These are phyloP conservation scores for Cytidiella melzeri DNA, from an alignment of 768 basidiomycete species.

Conservation along the genomic window DNA sequence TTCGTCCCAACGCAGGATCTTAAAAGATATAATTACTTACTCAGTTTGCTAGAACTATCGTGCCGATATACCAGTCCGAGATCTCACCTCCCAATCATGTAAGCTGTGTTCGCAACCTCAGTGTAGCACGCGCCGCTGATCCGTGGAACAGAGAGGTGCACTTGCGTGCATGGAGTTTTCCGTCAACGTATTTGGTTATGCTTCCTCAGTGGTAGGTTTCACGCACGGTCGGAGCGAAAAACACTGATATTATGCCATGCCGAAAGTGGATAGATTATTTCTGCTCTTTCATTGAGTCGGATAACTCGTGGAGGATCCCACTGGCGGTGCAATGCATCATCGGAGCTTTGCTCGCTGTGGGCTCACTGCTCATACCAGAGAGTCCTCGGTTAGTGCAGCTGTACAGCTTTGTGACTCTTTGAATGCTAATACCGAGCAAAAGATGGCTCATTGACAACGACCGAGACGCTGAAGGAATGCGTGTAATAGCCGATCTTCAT, in stretches of 20 bases:
- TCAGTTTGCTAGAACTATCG: constrained; percentile 64
- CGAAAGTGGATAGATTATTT: constrained; percentile 92
- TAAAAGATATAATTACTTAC: constrained; percentile 5
- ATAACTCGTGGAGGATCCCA: constrained; percentile 89
- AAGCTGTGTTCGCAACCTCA: constrained; percentile 2
- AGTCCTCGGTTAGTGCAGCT: constrained; percentile 62
- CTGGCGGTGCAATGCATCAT: constrained; percentile 86
- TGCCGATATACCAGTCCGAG: constrained; percentile 93
- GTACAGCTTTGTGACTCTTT: neutral
- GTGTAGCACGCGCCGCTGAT: no score
- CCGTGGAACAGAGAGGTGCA: constrained; percentile 61
- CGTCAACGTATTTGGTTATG: constrained; percentile 87
- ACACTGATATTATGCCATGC: neutral
- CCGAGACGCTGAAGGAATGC: constrained; percentile 76
- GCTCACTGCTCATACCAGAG: constrained; percentile 83
- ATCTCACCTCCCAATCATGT: constrained; percentile 91
- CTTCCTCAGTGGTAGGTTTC: constrained; percentile 72
- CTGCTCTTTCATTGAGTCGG: constrained; percentile 79
- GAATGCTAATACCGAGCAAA: constrained; percentile 1
- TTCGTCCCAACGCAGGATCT: constrained; percentile 31
- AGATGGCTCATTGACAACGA: constrained; percentile 91
- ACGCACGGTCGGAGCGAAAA: neutral
- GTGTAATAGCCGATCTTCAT: constrained; percentile 83
- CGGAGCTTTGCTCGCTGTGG: constrained; percentile 70
- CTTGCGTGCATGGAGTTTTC: constrained; percentile 96